These are phyloP conservation scores for Pseudopediastrum boryanum DNA, from an alignment of 139 green algal genomes.

Conservation along the genomic window DNA sequence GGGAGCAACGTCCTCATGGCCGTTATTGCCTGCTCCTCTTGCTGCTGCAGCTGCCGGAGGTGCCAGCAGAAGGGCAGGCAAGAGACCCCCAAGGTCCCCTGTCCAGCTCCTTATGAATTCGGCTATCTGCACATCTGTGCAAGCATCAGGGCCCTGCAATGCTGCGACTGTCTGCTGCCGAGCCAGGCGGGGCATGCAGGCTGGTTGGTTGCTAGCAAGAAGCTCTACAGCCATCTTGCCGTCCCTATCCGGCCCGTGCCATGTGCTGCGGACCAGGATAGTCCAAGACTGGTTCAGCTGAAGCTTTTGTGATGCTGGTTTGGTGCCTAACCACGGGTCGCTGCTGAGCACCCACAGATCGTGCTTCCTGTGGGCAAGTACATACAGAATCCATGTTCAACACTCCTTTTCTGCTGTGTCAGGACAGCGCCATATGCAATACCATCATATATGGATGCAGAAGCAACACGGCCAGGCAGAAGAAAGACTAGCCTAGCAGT, in stretches of 20 bases:
- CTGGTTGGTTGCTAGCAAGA: constrained; percentile 27
- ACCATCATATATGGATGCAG: no score
- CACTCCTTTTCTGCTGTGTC: no score
- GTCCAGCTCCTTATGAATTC: background rate
- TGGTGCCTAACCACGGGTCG: constrained; percentile 45
- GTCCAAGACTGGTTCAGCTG: background rate
- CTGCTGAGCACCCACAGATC: constrained; percentile 77
- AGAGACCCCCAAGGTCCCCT: background rate
- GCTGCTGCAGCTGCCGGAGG: background rate
- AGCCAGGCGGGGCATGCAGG: constrained; percentile 12
- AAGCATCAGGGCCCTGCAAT: constrained; percentile 70
- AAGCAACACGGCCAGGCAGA: no score
- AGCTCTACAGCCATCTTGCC: constrained; percentile 81
- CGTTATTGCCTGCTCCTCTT: constrained; percentile 3
- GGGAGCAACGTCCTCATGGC: background rate
- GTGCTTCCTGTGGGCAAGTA: constrained; percentile 63
- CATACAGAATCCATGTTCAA: no score
- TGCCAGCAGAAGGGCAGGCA: background rate
- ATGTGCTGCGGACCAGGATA: constrained; percentile 44
- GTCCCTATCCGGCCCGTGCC: constrained; percentile 83
- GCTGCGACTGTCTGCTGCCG: constrained; percentile 51
- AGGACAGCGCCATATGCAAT: no score
- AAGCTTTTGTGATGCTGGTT: constrained; percentile 1
- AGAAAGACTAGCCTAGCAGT: no score
- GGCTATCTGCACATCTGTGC: constrained; percentile 59